Evolutionary conservation across 768 basidiomycete species (phyloP).

Genomic region (Steccherinum ochraceum): DNA sequence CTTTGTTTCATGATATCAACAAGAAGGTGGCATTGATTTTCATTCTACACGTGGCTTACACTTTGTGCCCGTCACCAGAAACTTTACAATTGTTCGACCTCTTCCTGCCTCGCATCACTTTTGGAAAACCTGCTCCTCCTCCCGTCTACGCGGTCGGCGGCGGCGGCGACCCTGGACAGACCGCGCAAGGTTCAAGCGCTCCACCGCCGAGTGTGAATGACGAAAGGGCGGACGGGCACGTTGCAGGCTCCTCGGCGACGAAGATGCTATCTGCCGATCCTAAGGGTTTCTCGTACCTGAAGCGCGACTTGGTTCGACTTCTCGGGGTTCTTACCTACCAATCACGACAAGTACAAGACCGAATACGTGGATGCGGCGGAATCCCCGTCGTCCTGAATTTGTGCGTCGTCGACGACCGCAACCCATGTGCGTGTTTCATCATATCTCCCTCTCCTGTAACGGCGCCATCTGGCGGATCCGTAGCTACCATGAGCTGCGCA

Average conservation of each 20-base stretch:
- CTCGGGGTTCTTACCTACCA: slow-evolving; percentile 73
- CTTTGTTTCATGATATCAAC: neutral
- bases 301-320: slow-evolving; percentile 84
- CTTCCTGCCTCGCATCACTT: slow-evolving; percentile 83
- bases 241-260: neutral
- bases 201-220: neutral
- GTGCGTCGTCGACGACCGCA: slow-evolving; percentile 86
- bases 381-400: slow-evolving; percentile 80
- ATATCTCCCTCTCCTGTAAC: neutral
- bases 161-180: slow-evolving; percentile 1
- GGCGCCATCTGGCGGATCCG: no score
- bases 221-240: neutral
- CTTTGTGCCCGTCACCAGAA: slow-evolving; percentile 34
- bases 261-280: slow-evolving; percentile 24
- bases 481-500: no score
- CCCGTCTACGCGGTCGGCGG: slow-evolving; percentile 5
- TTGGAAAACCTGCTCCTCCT: slow-evolving; percentile 52
- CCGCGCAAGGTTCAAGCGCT: neutral
- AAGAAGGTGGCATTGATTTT: no score
- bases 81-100: slow-evolving; percentile 66
- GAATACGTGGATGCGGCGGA: slow-evolving; percentile 62
- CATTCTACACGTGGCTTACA: neutral
- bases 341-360: slow-evolving; percentile 64
- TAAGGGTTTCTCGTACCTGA: slow-evolving; percentile 75
- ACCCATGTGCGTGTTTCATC: slow-evolving; percentile 68